Base-by-base conservation (phyloP, 495 filamentous ascomycete genomes). In the Aspergillus campestris region DNA sequence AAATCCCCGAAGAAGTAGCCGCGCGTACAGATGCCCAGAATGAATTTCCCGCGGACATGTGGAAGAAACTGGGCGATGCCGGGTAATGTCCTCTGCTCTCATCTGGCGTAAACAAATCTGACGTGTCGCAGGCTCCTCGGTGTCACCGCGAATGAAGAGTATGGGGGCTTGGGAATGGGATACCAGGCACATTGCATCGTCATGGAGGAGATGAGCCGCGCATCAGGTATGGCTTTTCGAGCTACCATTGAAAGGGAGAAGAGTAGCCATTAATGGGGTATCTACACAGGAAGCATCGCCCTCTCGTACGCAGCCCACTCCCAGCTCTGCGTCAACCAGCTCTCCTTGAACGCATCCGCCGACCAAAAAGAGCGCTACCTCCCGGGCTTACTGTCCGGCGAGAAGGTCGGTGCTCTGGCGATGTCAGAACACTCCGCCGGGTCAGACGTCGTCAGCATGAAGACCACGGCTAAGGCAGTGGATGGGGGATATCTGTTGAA, bases 101-200 rank as follows among this genome's bases (percentile, higher is more conserved):
- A 24, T 1, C 6, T 34, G 15, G 13, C 6, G 7, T 31, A 12
- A 38, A 27, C 11, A 11, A 2, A 34, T 50, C 39, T 28, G 11
- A 42, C 1, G 6, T 6, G 3, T 38, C 0, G 6, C 35, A 79
- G 88, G 3, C 84, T 97, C 45, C 77, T 98, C 13, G 92, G 92
- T 34, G 84, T 96, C 51, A 98, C 92, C 0, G 94, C 87, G 10
- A 88, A 95, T 62, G 91, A 96, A 62, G 84, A 89, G 34, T 90
- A 91, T 42, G 94, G 92, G 34, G 92, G 92, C 3, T 63, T 97
- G 42, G 86, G 76, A 3, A 81, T 97, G 78, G 92, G 92, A 32
- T 98, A 98, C 66, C 94, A 98, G 64, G 94, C 94, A 28, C 92
- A 98, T 59, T 96, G 90, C 61, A 71, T 94, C 5, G 87, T 96